Percentiles rank a stretch among this genome's conserved stretches.
These are phyloP conservation scores for Strobilomyces confusus DNA, from an alignment of 768 basidiomycete species.

Conservation along the genomic window DNA sequence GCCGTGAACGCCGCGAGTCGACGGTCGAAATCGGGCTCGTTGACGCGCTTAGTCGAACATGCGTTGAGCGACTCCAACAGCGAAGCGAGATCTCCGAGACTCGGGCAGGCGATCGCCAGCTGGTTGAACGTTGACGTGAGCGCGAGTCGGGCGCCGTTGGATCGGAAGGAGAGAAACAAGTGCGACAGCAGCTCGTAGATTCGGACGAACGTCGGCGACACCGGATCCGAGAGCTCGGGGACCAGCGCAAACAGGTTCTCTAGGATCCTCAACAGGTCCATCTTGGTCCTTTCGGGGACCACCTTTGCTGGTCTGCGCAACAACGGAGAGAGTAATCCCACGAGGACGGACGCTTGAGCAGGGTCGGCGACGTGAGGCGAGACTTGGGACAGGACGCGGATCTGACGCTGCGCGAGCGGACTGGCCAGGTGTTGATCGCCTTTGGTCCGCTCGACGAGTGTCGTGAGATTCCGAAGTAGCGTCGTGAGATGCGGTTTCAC, in stretches of 20 bases:
- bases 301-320: conserved; percentile 71
- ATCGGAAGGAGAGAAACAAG: conserved; percentile 74
- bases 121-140: conserved; percentile 64
- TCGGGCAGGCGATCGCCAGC: conserved; percentile 37
- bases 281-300: conserved; percentile 84
- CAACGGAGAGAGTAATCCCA: conserved; percentile 72
- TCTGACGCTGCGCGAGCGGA: conserved; percentile 75
- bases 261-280: conserved; percentile 71
- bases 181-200: conserved; percentile 66
- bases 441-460: conserved; percentile 61
- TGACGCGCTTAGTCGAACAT: conserved; percentile 74
- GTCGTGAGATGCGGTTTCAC: conserved; percentile 67
- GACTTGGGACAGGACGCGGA: conserved; percentile 74
- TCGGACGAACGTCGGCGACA: conserved; percentile 43
- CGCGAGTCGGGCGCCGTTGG: conserved; percentile 63
- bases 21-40: conserved; percentile 91
- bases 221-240: conserved; percentile 49
- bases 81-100: conserved; percentile 45
- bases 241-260: conserved; percentile 63
- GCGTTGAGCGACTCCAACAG: conserved; percentile 75
- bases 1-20: conserved; percentile 71
- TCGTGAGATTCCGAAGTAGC: conserved; percentile 69
- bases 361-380: conserved; percentile 70
- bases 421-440: conserved; percentile 47
- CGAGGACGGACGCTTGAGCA: conserved; percentile 67